These are phyloP conservation scores for Aphanocladium album DNA, from an alignment of 2,329 filamentous ascomycete species.

Conservation along the genomic window DNA sequence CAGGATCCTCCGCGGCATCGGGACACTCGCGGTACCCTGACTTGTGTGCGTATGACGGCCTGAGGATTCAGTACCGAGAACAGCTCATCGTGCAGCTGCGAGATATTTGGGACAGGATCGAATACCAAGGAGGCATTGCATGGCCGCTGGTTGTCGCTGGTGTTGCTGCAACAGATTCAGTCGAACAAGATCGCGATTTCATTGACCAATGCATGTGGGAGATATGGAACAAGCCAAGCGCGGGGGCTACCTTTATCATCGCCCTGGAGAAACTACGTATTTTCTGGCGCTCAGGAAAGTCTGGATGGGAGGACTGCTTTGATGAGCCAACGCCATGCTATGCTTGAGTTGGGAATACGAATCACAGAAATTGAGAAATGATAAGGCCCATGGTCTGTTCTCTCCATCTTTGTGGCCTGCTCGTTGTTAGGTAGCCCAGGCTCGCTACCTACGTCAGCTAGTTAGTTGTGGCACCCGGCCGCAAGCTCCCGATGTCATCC, in stretches of 20 bases:
- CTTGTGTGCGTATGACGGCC: no score
- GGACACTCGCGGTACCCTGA: not conserved
- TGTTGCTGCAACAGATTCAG: not conserved
- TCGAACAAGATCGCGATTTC: not conserved
- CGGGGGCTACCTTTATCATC: no score
- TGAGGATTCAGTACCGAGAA: not conserved
- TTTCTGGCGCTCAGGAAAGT: not conserved
- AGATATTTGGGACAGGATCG: not conserved
- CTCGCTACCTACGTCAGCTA: no score
- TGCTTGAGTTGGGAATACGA: not conserved
- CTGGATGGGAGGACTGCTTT: not conserved
- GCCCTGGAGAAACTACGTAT: not conserved
- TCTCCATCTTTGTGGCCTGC: no score
- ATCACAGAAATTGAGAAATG: no score
- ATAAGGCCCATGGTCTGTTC: no score
- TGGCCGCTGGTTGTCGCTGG: not conserved
- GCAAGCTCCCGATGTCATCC: no score
- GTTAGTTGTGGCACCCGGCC: no score
- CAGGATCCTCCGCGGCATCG: not conserved
- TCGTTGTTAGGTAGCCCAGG: no score
- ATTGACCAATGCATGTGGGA: not conserved
- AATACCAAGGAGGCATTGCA: not conserved
- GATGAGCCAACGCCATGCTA: not conserved
- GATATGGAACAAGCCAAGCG: not conserved
- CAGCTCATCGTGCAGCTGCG: not conserved